Conservation (phyloP, 441 rosid species). For the Adansonia gregorii region DNA sequence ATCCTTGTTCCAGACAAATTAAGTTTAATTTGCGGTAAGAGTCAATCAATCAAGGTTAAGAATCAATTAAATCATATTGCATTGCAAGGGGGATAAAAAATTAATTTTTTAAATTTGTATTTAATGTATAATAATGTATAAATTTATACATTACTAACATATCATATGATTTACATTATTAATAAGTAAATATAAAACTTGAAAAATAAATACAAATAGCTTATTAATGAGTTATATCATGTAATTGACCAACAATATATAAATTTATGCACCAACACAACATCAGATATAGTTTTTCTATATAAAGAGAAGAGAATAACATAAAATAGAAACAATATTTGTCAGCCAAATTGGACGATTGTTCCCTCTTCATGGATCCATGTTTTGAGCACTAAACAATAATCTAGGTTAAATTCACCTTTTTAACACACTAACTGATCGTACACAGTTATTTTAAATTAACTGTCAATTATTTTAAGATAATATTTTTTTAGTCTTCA, state of each 20-base stretch:
- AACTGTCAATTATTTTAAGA: background rate
- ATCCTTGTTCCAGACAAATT: background rate
- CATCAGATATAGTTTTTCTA: background rate
- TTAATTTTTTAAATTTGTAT: background rate
- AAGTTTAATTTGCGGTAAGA: background rate
- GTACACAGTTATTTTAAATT: background rate
- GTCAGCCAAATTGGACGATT: constrained; percentile 26
- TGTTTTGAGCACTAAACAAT: background rate
- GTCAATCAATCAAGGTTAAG: background rate
- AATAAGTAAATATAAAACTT: no score
- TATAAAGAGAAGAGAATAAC: background rate
- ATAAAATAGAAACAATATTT: background rate
- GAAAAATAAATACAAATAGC: no score
- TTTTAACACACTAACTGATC: background rate
- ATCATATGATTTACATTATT: no score
- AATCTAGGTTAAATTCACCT: background rate
- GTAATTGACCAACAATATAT: no score
- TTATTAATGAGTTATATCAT: no score
- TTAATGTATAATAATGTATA: no score
- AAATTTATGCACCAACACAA: background rate
- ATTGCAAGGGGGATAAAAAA: background rate
- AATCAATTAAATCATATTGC: background rate
- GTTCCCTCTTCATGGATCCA: constrained; percentile 7
- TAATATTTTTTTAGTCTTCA: background rate
- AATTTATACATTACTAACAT: no score